Base-by-base conservation (phyloP, 139 green algal species). In the Chlorella sorokiniana region DNA sequence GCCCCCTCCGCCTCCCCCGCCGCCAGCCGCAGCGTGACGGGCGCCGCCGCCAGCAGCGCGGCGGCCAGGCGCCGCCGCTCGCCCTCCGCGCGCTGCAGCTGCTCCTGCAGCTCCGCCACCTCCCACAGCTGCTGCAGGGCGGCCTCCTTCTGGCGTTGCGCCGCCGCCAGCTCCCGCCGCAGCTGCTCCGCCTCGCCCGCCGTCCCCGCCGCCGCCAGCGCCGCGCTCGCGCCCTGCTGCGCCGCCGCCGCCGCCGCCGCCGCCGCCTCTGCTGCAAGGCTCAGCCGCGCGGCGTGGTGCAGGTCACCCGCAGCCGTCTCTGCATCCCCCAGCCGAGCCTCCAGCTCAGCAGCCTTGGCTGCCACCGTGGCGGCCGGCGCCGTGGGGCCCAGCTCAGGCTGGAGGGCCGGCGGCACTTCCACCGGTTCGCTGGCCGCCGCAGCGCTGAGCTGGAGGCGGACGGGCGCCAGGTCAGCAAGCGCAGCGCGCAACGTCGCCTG, bases 91-190 rank as follows among this genome's bases (percentile, higher is more conserved):
- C 37, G 4, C 54, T 79, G 73, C 73, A 79, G 73, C 73, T 79
- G 51, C 52, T 79, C 37, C 52, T 68, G 37, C 27, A 68, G 54
- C 52, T 56, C 73, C 6, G 42, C 29, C 37, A 79, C 27, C 73
- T 79, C 33, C 73, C 73, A 69, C 73, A 79, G 73, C 73, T 69
- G 73, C 73, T 52, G 38, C 73, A 56, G 54, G 2, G 73, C 73
- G 1, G 37, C 73, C 54, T 79, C 73, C 54, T 79, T 79, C 37
- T 79, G 73, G 20, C 38, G 54, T 54, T 68, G 73, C 51, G 40
- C 73, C 11, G 54, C 54, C 38, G 51, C 52, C 73, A 79, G 73
- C 54, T 79, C 37, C 7, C 11, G 25, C 37, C 29, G 54, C 38
- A 79, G 37, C 37, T 51, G 0, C 73, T 54, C 54, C 37, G 54